Evolutionary conservation across 768 basidiomycete genomes (phyloP), one percentile per base, ranked within the genome.

Genomic region (Calocybe indica): DNA sequence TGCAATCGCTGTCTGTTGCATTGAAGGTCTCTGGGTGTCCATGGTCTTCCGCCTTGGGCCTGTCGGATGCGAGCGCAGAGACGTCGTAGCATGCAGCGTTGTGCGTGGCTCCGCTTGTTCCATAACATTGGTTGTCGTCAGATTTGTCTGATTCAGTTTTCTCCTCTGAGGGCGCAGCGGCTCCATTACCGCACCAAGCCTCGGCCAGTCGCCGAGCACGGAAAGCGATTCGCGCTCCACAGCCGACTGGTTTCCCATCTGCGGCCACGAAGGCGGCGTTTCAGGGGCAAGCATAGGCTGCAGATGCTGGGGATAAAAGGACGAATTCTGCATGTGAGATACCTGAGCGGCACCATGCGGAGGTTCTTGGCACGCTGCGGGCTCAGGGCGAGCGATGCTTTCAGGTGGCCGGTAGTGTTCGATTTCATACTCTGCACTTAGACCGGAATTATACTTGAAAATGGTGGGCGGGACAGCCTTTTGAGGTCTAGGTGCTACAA

Each of bases 131-230:
- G 5, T 37, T 11, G 14, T 33, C 9, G n/a, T 13, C 36, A 37
- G 3, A 13, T 37, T 14, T 1, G 7, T 6, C 7, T 30, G 32
- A 15, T 22, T 35, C 7, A 51, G 52, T 36, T 55, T 50, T 53
- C 63, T 63, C 53, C 60, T 60, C 50, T 68, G 67, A 30, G 53
- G 48, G 36, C 58, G 64, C 42, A 48, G 40, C 7, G 67, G 62
- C 39, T 59, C 66, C 12, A 64, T 57, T 15, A 68, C 57, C 10
- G 66, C 62, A 52, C 80, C 71, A 8, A 58, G 54, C 14, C 74
- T 72, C 34, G 79, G 82, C 80, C 82, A 82, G 32, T 76, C 62
- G 12, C 78, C 76, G 1, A 82, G 60, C 3, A 74, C 76, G 28
- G 73, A 65, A 30, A 76, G 72, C 10, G 68, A 65, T 4, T 67